phyloP scores from a whole-genome alignment of 2,329 filamentous ascomycete species.

The Didymella pinodella region DNA sequence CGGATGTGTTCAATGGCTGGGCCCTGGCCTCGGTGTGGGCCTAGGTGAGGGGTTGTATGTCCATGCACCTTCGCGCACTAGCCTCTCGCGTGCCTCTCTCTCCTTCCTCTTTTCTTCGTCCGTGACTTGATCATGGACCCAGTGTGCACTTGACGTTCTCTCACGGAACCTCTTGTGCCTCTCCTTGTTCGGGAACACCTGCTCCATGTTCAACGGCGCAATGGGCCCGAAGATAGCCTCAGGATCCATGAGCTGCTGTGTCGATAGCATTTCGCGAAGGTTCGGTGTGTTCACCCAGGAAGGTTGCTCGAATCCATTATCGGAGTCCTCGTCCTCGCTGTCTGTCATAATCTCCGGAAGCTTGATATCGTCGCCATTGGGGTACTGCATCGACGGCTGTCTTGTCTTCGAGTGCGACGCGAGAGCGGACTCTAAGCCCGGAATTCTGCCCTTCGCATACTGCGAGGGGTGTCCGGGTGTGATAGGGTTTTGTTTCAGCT shows the following conservation, averaged over 20 bases:
- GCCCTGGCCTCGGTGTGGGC: constrained; percentile 30
- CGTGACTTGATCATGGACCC: constrained; percentile 84
- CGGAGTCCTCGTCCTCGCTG: constrained; percentile 82
- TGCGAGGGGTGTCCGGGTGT: constrained; percentile 67
- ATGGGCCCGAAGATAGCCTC: constrained; percentile 88
- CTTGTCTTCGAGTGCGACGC: constrained; percentile 58
- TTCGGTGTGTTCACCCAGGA: constrained; percentile 91
- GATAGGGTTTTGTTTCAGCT: constrained; percentile 57
- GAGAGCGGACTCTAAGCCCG: constrained; percentile 75
- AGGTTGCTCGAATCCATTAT: constrained; percentile 71
- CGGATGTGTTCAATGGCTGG: constrained; percentile 9
- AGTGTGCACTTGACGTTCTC: constrained; percentile 93
- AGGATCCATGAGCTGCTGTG: constrained; percentile 86
- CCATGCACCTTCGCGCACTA: constrained; percentile 87
- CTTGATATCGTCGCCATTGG: constrained; percentile 87
- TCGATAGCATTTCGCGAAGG: constrained; percentile 75
- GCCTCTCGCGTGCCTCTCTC: constrained; percentile 77
- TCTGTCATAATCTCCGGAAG: constrained; percentile 96
- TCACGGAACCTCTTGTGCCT: constrained; percentile 88
- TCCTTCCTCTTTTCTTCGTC: constrained; percentile 87
- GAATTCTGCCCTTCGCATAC: constrained; percentile 86
- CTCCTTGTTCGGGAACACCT: constrained; percentile 82
- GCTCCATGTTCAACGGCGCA: constrained; percentile 89
- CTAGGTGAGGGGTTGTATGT: constrained; percentile 47
- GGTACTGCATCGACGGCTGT: constrained; percentile 74